Evolutionary conservation across 352 stramenopile species (phyloP), one percentile per base, ranked within the genome.

Genomic region (Phytophthora pluvialis): DNA sequence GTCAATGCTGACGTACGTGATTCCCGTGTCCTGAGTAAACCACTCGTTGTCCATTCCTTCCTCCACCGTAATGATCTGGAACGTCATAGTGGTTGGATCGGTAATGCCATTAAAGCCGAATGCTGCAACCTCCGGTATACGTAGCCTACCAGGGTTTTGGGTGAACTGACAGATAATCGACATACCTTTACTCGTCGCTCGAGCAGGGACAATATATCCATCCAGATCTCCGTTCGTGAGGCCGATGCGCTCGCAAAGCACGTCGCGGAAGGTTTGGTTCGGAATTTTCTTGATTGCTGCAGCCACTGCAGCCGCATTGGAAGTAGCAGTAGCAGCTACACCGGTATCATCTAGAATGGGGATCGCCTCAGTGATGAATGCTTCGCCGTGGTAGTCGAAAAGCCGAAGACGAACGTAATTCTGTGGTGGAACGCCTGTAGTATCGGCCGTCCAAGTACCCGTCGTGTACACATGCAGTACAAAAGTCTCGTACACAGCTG

Each of bases 341-440:
- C n/a, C n/a, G n/a, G n/a, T n/a, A n/a, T n/a, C n/a, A n/a, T n/a
- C n/a, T n/a, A n/a, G n/a, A n/a, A n/a, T n/a, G n/a, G n/a, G n/a
- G 50, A 91, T 91, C 11, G 68, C 58, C 2, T 77, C 51, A 3
- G 85, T 92, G 11, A 94, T 71, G 67, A 81, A 94, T 0, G 77
- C 72, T 50, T 90, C 85, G 39, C 85, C 85, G 36, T 87, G 72
- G 42, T 80, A 85, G 29, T 94, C 85, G 28, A 88, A 94, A 0
- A 94, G 35, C 1, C 81, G 82, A 1, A 94, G 64, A 0, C 80
- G 75, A 0, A 89, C 59, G 38, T 54, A 81, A 4, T 72, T 57
- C 10, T 47, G 18, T 10, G 44, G 42, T 9, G 60, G n/a, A 2
- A 10, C 62, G 1, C 43, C 35, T 13, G 38, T 33, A 70, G n/a